Evolutionary conservation across 306 rosid genomes (phyloP).

Genomic region (Vigna mungo): DNA sequence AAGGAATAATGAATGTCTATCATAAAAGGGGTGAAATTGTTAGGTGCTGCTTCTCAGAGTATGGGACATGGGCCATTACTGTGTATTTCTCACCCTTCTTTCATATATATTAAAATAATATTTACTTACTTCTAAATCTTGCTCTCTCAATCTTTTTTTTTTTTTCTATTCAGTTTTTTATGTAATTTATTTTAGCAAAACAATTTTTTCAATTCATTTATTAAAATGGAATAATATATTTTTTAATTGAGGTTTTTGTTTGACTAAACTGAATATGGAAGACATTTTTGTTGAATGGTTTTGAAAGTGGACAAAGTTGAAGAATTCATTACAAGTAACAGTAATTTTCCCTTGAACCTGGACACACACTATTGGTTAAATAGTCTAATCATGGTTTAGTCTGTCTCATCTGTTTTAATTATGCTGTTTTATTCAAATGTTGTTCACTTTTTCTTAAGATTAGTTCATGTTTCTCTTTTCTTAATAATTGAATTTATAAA

Average conservation of each 20-base stretch:
- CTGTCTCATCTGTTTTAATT: not conserved
- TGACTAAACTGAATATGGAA: not conserved
- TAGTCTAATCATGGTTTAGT: conserved; percentile 9
- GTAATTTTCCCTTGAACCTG: not conserved
- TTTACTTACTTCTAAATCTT: conserved; percentile 13
- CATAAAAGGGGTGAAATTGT: conserved; percentile 30
- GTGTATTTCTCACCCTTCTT: conserved; percentile 28
- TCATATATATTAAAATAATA: conserved; percentile 41
- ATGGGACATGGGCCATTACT: conserved; percentile 22
- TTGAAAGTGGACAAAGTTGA: conserved; percentile 32
- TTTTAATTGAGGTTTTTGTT: conserved; percentile 16
- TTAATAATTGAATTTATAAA: too few species aligned
- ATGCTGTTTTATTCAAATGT: not conserved
- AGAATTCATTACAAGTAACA: not conserved
- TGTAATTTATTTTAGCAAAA: too few species aligned
- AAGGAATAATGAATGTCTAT: conserved; percentile 55
- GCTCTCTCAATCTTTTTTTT: not conserved
- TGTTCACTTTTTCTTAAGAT: not conserved
- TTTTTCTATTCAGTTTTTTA: not conserved
- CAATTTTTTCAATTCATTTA: not conserved
- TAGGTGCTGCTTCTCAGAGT: conserved; percentile 44
- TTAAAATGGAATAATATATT: not conserved
- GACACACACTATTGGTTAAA: not conserved
- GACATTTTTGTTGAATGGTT: conserved; percentile 8
- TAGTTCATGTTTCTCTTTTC: too few species aligned